These are phyloP conservation scores for Lactarius indigo DNA, from an alignment of 768 basidiomycete species.

Conservation along the genomic window DNA sequence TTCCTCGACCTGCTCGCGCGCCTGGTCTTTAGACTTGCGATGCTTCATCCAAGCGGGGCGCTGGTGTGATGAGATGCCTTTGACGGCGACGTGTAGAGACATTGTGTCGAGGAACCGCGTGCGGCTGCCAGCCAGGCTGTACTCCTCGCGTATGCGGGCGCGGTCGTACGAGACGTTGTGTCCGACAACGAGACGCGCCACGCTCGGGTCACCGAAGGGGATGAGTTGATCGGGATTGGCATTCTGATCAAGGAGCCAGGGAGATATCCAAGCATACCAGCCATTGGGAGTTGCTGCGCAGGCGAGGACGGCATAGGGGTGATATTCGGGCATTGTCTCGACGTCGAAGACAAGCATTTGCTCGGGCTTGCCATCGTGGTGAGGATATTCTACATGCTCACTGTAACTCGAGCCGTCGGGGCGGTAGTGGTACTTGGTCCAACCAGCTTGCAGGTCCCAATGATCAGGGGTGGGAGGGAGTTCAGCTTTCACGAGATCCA, in stretches of 20 bases:
- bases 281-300: conserved; percentile 76
- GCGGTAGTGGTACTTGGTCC: conserved; percentile 79
- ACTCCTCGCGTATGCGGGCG: conserved; percentile 79
- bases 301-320: conserved; percentile 84
- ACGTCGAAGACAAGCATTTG: conserved; percentile 87
- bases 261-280: conserved; percentile 97
- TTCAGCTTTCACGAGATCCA: conserved; percentile 46
- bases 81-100: conserved; percentile 89
- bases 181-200: conserved; percentile 72
- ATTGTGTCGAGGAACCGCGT: conserved; percentile 93
- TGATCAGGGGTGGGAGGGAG: conserved; percentile 60
- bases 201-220: conserved; percentile 55
- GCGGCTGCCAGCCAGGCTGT: conserved; percentile 57
- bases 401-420: conserved; percentile 74
- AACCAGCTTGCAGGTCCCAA: conserved; percentile 67
- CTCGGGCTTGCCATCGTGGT: conserved; percentile 61
- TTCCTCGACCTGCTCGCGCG: conserved; percentile 54
- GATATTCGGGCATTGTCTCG: conserved; percentile 83
- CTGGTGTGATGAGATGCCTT: conserved; percentile 92
- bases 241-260: conserved; percentile 76
- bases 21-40: conserved; percentile 62
- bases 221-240: conserved; percentile 62
- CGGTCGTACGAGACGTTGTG: conserved; percentile 97
- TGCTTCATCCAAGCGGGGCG: conserved; percentile 90
- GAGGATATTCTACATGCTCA: conserved; percentile 66